phyloP scores from a whole-genome alignment of 805 yeast genomes.

The Saccharomyces kudriavzevii region DNA sequence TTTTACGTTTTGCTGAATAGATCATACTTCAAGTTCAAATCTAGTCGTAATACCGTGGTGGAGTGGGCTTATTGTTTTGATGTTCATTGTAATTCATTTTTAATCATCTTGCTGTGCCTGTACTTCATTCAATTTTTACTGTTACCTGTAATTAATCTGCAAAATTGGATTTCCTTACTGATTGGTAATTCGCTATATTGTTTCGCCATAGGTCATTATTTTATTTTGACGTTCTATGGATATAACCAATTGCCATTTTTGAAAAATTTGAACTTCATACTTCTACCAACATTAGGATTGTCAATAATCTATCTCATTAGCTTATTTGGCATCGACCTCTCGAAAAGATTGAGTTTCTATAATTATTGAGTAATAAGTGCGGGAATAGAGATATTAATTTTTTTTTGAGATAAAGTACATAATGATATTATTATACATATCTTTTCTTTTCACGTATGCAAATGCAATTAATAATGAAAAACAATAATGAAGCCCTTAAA shows the following conservation, averaged over 20 bases:
- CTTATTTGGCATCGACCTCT: conserved; percentile 63
- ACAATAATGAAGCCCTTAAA: background rate
- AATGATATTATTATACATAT: background rate
- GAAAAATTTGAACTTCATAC: conserved; percentile 52
- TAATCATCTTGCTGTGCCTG: conserved; percentile 67
- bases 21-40: conserved; percentile 42
- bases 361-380: conserved; percentile 5
- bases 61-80: conserved; percentile 97
- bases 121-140: conserved; percentile 68
- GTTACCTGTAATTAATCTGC: conserved; percentile 59
- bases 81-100: conserved; percentile 84
- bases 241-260: conserved; percentile 66
- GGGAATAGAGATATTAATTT: background rate
- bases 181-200: conserved; percentile 76
- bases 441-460: background rate
- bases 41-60: conserved; percentile 16
- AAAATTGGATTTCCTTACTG: conserved; percentile 58
- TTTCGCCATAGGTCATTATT: conserved; percentile 66
- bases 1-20: conserved; percentile 68
- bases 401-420: background rate
- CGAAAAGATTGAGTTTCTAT: conserved; percentile 37
- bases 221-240: conserved; percentile 80
- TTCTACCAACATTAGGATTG: conserved; percentile 57
- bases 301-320: conserved; percentile 53
- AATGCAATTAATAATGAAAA: background rate